A percentile compares a stretch with the other conserved stretches of the same genome.
Evolutionary conservation across 2,329 filamentous ascomycete species (phyloP).

Genomic region (Fusarium acutatum): DNA sequence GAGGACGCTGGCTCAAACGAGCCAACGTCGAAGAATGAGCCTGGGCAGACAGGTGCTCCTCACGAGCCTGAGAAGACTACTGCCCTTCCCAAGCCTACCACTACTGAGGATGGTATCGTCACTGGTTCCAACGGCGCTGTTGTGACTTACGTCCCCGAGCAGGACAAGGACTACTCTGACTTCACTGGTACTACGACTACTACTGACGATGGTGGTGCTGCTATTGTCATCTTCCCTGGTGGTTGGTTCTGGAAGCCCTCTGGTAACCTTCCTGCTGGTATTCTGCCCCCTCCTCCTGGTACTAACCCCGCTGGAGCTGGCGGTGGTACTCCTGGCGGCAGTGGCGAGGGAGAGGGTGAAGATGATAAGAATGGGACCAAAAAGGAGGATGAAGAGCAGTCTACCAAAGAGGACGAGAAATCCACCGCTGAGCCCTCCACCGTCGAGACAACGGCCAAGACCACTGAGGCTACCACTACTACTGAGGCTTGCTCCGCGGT

Average conservation of each 20-base stretch:
- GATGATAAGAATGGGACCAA: background rate
- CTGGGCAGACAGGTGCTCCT: background rate
- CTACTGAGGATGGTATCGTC: background rate
- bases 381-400: background rate
- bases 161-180: conserved; percentile 6
- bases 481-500: conserved; percentile 4
- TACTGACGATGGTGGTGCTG: conserved; percentile 6
- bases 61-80: conserved; percentile 3
- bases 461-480: conserved; percentile 1
- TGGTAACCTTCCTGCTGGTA: background rate
- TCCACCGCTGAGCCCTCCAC: background rate
- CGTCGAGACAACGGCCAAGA: background rate
- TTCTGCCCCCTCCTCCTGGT: background rate
- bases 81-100: background rate
- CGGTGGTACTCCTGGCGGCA: background rate
- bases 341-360: background rate
- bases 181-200: conserved; percentile 9
- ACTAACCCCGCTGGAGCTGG: background rate
- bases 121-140: conserved; percentile 5
- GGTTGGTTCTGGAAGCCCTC: conserved; percentile 15
- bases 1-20: background rate
- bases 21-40: background rate
- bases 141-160: conserved; percentile 1
- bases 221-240: conserved; percentile 5
- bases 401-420: background rate